phyloP scores from a whole-genome alignment of 495 filamentous ascomycete genomes.

The Terfezia claveryi region DNA sequence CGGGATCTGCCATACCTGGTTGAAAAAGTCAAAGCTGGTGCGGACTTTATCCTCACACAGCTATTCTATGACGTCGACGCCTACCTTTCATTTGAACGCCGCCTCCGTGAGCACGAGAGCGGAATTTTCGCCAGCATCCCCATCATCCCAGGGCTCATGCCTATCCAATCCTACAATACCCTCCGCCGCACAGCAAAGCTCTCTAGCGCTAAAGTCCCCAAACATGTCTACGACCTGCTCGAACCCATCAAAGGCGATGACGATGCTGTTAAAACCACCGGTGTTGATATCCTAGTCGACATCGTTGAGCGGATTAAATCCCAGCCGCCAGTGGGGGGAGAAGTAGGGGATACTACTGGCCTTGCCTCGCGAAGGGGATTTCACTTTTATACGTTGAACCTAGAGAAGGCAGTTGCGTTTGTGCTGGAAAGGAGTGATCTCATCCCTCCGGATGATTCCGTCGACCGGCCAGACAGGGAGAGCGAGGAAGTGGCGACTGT shows the following conservation, averaged over 20 bases:
- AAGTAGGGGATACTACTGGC: slow-evolving; percentile 18
- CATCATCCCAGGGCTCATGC: slow-evolving; percentile 92
- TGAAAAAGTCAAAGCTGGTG: slow-evolving; percentile 76
- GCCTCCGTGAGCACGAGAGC: slow-evolving; percentile 59
- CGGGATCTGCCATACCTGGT: slow-evolving; percentile 76
- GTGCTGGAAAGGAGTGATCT: slow-evolving; percentile 71
- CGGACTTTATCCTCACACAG: slow-evolving; percentile 99
- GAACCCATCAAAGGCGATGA: slow-evolving; percentile 73
- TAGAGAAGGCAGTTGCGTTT: slow-evolving; percentile 89
- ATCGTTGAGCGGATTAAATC: slow-evolving; percentile 47
- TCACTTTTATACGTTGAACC: slow-evolving; percentile 92
- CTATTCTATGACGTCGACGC: slow-evolving; percentile 78
- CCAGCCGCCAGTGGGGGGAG: slow-evolving; percentile 11
- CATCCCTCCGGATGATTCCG: slow-evolving; percentile 34
- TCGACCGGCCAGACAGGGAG: neutral
- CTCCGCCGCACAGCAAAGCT: slow-evolving; percentile 88
- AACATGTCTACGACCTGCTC: slow-evolving; percentile 41
- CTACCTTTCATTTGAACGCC: slow-evolving; percentile 56
- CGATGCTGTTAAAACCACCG: slow-evolving; percentile 62
- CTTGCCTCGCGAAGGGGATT: slow-evolving; percentile 47
- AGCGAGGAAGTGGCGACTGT: neutral
- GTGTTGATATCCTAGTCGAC: slow-evolving; percentile 48
- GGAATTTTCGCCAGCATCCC: slow-evolving; percentile 70
- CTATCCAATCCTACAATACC: slow-evolving; percentile 91
- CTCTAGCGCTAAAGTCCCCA: slow-evolving; percentile 64